phyloP scores from a whole-genome alignment of 768 basidiomycete genomes.

The Lentinus brumalis region DNA sequence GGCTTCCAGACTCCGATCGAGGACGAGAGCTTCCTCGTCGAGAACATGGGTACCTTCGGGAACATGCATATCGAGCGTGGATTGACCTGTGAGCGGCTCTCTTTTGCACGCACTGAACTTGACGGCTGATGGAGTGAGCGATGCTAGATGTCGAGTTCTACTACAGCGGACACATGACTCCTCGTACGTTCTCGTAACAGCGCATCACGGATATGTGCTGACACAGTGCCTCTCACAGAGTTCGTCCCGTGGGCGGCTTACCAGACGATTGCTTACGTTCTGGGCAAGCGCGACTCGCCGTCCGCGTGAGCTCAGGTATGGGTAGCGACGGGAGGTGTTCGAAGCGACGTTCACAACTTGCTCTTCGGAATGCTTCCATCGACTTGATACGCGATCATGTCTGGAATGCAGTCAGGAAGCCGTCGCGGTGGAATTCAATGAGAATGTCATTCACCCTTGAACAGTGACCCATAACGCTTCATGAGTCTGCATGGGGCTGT shows the following conservation, averaged over 20 bases:
- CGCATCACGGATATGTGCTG: neutral
- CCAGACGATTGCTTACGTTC: slow-evolving; percentile 65
- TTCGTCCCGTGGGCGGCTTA: slow-evolving; percentile 56
- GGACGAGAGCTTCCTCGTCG: slow-evolving; percentile 32
- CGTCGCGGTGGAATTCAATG: too few species aligned
- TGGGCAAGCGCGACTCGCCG: slow-evolving; percentile 57
- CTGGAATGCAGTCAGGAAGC: neutral
- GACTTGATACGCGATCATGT: slow-evolving; percentile 14
- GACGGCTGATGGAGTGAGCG: neutral
- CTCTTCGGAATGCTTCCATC: slow-evolving; percentile 5
- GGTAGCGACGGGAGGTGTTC: neutral
- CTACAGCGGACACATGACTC: slow-evolving; percentile 62
- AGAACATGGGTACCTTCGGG: slow-evolving; percentile 35
- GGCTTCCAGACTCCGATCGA: slow-evolving; percentile 39
- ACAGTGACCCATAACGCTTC: slow-evolving; percentile 2
- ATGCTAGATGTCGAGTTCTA: slow-evolving; percentile 55
- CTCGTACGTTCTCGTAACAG: slow-evolving; percentile 43
- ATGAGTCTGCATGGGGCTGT: neutral
- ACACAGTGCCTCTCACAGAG: neutral
- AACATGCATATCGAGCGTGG: slow-evolving; percentile 36
- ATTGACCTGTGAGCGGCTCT: slow-evolving; percentile 32
- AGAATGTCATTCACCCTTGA: neutral
- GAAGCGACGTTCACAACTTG: neutral
- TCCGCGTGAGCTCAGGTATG: slow-evolving; percentile 22
- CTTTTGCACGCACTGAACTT: neutral